Evolutionary conservation across 306 rosid genomes (phyloP), one percentile per base, ranked within the genome.

Genomic region (Trifolium subterraneum): DNA sequence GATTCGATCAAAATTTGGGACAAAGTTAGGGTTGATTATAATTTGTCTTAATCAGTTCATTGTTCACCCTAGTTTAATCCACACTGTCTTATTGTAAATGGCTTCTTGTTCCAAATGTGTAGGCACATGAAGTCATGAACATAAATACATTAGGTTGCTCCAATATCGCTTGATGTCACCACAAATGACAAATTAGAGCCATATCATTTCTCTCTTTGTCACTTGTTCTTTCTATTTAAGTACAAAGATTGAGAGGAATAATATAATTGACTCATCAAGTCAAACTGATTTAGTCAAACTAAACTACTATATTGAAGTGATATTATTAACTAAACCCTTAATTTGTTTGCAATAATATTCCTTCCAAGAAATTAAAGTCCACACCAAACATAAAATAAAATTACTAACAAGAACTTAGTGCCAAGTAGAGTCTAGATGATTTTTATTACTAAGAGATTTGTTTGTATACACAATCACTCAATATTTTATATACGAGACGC

Each of bases 271-370:
- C 31, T 61, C n/a, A 29, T 31, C 16, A 36, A 64, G 35, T 65
- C 54, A 25, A 42, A 58, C 70, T 67, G 69, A 64, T 60, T 52
- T 67, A n/a, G 76, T 77, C 22, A 68, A 58, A 78, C 33, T 51
- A 78, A 47, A 55, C 72, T 68, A 55, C 63, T 38, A 12, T 42
- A 78, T 72, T 52, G 20, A 54, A 19, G 8, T 36, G 69, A 18
- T 33, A 35, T 44, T 68, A 38, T 72, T 63, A 55, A 73, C 22
- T 60, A 42, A 64, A 45, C 13, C 22, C 44, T 27, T 58, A 51
- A 38, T 54, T 58, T 65, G 64, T 60, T 68, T 77, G 14, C 69
- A 33, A 64, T 39, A 50, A 79, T 59, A 70, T 75, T 81, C 29
- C 68, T 31, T 29, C 36, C 19, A 16, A 62, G 55, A 75, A 70